These are phyloP conservation scores for Aspergillus homomorphus DNA, from an alignment of 495 filamentous ascomycete genomes.

Conservation along the genomic window DNA sequence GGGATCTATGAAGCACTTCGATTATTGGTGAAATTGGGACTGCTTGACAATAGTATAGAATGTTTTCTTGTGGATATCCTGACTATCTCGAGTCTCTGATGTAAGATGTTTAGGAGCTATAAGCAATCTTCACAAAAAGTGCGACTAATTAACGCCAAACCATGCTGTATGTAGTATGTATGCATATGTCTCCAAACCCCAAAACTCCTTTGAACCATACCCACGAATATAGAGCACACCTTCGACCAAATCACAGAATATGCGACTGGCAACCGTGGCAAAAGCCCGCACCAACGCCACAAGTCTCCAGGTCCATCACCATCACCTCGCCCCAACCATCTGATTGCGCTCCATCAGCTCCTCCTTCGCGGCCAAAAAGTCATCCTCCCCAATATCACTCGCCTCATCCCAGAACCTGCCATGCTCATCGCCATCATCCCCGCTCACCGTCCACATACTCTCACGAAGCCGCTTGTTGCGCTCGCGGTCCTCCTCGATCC, in stretches of 20 bases:
- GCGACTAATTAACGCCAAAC: not conserved
- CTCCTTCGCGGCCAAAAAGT: constrained; percentile 67
- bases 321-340: constrained; percentile 20
- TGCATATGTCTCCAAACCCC: not conserved
- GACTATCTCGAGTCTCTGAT: no score
- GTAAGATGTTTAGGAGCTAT: no score
- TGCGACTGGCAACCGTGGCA: not conserved
- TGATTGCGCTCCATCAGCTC: constrained; percentile 61
- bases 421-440: constrained; percentile 56
- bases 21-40: no score
- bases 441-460: constrained; percentile 80
- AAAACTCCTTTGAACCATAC: not conserved
- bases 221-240: no score
- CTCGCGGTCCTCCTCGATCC: constrained; percentile 96
- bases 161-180: not conserved
- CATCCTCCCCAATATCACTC: constrained; percentile 81
- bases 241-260: no score
- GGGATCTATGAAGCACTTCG: no score
- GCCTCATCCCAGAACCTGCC: constrained; percentile 75
- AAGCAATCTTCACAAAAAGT: no score
- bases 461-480: constrained; percentile 88
- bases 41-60: no score
- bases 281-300: not conserved
- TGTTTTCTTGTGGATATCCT: no score
- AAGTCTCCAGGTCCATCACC: constrained; percentile 2